phyloP scores from a whole-genome alignment of 306 rosid genomes.

The Vigna nakashimae region DNA sequence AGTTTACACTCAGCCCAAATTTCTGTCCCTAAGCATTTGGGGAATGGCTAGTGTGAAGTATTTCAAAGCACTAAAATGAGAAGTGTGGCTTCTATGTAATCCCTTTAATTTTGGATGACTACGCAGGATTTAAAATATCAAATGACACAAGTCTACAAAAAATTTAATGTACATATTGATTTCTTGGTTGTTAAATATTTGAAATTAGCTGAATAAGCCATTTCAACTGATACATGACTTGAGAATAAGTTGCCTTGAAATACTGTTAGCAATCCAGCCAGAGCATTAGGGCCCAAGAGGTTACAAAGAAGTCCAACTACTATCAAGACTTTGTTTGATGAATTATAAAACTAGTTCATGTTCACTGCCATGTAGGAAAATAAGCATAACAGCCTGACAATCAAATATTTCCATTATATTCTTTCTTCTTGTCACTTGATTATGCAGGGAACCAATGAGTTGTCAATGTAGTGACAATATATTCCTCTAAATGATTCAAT shows the following conservation, averaged over 20 bases:
- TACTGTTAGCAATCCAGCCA: background rate
- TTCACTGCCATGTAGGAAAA: no score
- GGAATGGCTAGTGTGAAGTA: background rate
- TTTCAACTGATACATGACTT: slow-evolving; percentile 7
- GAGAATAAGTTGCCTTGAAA: background rate
- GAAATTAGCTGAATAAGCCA: background rate
- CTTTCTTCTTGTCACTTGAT: background rate
- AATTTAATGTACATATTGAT: background rate
- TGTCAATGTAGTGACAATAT: background rate
- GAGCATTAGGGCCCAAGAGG: background rate
- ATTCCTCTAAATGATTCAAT: background rate
- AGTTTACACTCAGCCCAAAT: background rate
- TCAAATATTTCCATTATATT: background rate
- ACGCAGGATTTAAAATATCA: background rate
- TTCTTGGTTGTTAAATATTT: background rate
- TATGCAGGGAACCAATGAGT: background rate
- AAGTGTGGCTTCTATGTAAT: background rate
- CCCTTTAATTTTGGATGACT: background rate
- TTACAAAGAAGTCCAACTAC: background rate
- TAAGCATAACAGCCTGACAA: no score
- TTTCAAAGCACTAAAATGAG: slow-evolving; percentile 3
- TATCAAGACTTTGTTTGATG: no score
- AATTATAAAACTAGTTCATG: no score
- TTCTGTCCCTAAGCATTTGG: background rate
- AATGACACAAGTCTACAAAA: background rate